A percentile compares a stretch with the other conserved stretches of the same genome.
Evolutionary conservation across 129 eudicot genomes (phyloP).

Genomic region (Glebionis coronaria): DNA sequence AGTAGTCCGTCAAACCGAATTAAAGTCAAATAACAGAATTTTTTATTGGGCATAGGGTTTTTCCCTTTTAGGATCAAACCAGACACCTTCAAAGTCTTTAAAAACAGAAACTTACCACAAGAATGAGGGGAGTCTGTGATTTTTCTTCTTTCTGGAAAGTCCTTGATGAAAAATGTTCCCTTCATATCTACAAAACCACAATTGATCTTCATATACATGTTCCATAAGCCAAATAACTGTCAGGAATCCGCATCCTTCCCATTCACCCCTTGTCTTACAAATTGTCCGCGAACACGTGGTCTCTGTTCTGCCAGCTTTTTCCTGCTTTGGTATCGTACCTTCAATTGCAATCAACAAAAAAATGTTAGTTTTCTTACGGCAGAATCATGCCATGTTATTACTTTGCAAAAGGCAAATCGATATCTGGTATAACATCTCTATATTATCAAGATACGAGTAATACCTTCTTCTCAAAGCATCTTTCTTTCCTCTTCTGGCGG

Average conservation of each 20-base stretch:
- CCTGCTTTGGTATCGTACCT: slow-evolving; percentile 77
- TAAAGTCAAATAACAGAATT: slow-evolving; percentile 8
- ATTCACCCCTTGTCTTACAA: slow-evolving; percentile 48
- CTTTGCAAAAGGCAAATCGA: background rate
- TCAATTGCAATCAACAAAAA: slow-evolving; percentile 1
- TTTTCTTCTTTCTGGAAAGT: slow-evolving; percentile 20
- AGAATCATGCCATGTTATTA: background rate
- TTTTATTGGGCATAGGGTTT: slow-evolving; percentile 21
- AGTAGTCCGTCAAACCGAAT: slow-evolving; percentile 6
- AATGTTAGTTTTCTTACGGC: background rate
- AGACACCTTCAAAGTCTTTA: slow-evolving; percentile 11
- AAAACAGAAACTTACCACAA: slow-evolving; percentile 30
- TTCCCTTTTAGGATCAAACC: slow-evolving; percentile 21
- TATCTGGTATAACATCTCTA: too few relatives aligned
- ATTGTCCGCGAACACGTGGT: slow-evolving; percentile 77
- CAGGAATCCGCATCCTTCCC: slow-evolving; percentile 47
- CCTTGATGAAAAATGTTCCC: slow-evolving; percentile 27
- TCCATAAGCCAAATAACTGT: slow-evolving; percentile 21
- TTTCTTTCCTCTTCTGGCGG: slow-evolving; percentile 69
- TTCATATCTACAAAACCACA: slow-evolving; percentile 31
- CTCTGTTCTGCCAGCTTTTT: slow-evolving; percentile 72
- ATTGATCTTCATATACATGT: slow-evolving; percentile 34
- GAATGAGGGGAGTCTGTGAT: slow-evolving; percentile 12
- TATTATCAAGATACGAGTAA: background rate
- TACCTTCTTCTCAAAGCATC: slow-evolving; percentile 84